phyloP scores from a whole-genome alignment of 495 filamentous ascomycete species.

The Neurospora sublineolata region DNA sequence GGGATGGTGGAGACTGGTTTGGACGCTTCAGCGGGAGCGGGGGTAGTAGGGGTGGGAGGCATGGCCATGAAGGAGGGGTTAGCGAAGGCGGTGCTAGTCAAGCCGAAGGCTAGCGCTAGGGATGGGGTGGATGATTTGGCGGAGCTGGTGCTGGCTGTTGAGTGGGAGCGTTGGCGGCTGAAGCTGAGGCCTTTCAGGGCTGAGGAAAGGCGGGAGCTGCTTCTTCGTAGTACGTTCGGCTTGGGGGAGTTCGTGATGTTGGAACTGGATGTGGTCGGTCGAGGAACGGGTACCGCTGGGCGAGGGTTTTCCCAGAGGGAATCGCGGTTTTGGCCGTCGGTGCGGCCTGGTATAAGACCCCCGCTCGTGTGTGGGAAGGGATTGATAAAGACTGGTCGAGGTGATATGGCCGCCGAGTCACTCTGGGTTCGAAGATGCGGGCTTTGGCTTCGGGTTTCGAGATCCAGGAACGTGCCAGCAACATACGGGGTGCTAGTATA shows the following conservation, averaged over 20 bases:
- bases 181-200: slow-evolving; percentile 12
- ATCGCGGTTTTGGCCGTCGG: background rate
- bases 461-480: background rate
- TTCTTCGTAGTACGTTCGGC: slow-evolving; percentile 15
- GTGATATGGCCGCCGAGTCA: background rate
- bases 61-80: background rate
- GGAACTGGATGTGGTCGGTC: slow-evolving; percentile 2
- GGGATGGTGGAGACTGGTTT: slow-evolving; percentile 6
- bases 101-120: background rate
- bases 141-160: background rate
- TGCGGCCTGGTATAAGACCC: background rate
- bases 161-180: background rate
- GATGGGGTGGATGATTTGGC: background rate
- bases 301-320: slow-evolving; percentile 10
- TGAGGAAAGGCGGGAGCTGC: slow-evolving; percentile 23
- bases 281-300: slow-evolving; percentile 2
- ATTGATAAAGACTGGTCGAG: background rate
- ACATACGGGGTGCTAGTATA: background rate
- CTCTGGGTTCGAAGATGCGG: background rate
- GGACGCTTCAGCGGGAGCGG: background rate
- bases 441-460: background rate
- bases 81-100: background rate
- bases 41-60: background rate
- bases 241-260: background rate
- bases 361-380: background rate